Conservation (phyloP, 2,329 filamentous ascomycete species). For the Curvularia verruculosa region DNA sequence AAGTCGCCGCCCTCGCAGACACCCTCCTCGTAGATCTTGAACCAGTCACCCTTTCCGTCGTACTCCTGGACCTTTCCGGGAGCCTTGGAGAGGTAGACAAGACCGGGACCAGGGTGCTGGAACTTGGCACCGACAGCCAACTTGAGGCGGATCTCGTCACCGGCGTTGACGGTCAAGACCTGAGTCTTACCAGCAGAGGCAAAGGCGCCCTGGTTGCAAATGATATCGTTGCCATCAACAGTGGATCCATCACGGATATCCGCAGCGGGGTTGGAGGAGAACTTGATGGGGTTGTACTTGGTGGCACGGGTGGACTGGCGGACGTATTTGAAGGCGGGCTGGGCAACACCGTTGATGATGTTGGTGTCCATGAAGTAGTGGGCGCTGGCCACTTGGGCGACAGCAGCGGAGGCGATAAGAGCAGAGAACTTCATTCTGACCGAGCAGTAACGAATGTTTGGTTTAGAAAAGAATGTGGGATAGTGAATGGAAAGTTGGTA, state of each 20-base stretch:
- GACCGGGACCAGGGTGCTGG: constrained; percentile 31
- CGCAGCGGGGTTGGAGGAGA: constrained; percentile 15
- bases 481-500: neutral
- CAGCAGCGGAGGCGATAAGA: constrained; percentile 3
- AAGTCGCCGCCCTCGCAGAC: constrained; percentile 28
- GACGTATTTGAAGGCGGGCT: constrained; percentile 30
- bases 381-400: constrained; percentile 25
- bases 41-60: constrained; percentile 38
- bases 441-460: constrained; percentile 10
- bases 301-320: constrained; percentile 26
- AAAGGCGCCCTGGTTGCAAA: constrained; percentile 30
- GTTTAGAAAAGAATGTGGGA: constrained; percentile 2
- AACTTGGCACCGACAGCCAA: constrained; percentile 31
- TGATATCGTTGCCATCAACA: constrained; percentile 30
- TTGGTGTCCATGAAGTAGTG: constrained; percentile 37
- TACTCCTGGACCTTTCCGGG: constrained; percentile 27
- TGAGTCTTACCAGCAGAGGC: constrained; percentile 25
- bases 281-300: constrained; percentile 37
- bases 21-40: constrained; percentile 39
- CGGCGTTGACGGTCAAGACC: constrained; percentile 30
- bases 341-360: constrained; percentile 17
- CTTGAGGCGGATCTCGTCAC: constrained; percentile 27
- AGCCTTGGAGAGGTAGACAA: constrained; percentile 40
- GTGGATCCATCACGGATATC: constrained; percentile 31
- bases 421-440: constrained; percentile 16